Percentiles rank a stretch among this genome's conserved stretches.
These are phyloP conservation scores for Rhodamnia argentea DNA, from an alignment of 345 rosid species.

Conservation along the genomic window DNA sequence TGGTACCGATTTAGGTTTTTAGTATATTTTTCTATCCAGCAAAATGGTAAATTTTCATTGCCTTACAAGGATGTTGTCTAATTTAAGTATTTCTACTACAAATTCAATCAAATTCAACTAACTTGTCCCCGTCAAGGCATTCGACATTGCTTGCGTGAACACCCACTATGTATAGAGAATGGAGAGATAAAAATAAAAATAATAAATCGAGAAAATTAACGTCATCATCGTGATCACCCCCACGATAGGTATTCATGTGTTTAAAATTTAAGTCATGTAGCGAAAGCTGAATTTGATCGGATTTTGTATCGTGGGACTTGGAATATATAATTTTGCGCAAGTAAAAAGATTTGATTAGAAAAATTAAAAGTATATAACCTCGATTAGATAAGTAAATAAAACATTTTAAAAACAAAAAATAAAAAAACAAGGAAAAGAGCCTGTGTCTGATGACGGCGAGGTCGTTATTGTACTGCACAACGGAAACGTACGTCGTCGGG, in stretches of 20 bases:
- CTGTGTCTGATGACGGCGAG: neutral
- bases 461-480: neutral
- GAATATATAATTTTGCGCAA: no score
- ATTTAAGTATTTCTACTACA: neutral
- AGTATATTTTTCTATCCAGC: neutral
- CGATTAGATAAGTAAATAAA: no score
- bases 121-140: neutral
- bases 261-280: neutral
- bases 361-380: no score
- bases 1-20: neutral
- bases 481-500: neutral
- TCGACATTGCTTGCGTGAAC: neutral
- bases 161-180: neutral
- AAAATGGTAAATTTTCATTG: neutral
- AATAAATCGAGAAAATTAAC: neutral
- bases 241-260: no score
- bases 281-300: neutral
- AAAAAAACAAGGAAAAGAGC: neutral
- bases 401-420: no score
- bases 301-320: neutral
- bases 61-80: neutral
- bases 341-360: no score
- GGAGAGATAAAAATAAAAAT: neutral
- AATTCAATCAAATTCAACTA: neutral
- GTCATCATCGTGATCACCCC: neutral